A percentile compares a stretch with the other conserved stretches of the same genome.
These are phyloP conservation scores for Pseudocercospora eumusae DNA, from an alignment of 2,329 filamentous ascomycete genomes.

Conservation along the genomic window DNA sequence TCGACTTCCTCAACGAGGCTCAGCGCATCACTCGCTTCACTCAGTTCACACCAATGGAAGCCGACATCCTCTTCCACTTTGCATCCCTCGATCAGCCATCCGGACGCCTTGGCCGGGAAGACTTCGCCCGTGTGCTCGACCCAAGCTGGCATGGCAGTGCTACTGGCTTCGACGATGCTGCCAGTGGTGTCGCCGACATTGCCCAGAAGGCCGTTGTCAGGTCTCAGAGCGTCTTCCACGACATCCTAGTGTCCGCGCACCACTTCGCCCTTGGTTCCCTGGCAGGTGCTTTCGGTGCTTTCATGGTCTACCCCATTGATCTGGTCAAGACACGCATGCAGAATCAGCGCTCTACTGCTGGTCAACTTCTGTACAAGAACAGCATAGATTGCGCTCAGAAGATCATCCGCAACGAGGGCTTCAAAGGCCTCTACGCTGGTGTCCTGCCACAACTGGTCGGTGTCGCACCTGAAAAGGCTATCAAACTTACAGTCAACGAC, in stretches of 20 bases:
- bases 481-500: slow-evolving; percentile 98
- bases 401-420: slow-evolving; percentile 88
- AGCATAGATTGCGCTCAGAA: slow-evolving; percentile 93
- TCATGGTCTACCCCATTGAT: slow-evolving; percentile 99
- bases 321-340: slow-evolving; percentile 98
- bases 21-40: slow-evolving; percentile 90
- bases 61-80: slow-evolving; percentile 98
- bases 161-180: slow-evolving; percentile 48
- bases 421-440: slow-evolving; percentile 87
- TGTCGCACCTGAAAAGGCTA: slow-evolving; percentile 98
- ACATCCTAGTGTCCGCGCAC: slow-evolving; percentile 75
- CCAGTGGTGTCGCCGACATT: slow-evolving; percentile 50
- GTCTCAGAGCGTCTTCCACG: slow-evolving; percentile 60
- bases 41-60: slow-evolving; percentile 96
- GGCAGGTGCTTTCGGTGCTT: slow-evolving; percentile 94
- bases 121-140: slow-evolving; percentile 95
- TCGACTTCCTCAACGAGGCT: slow-evolving; percentile 93
- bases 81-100: slow-evolving; percentile 88
- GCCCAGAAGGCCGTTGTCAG: slow-evolving; percentile 57
- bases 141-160: slow-evolving; percentile 74
- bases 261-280: slow-evolving; percentile 88
- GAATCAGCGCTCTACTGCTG: slow-evolving; percentile 86
- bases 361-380: slow-evolving; percentile 92
- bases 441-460: slow-evolving; percentile 93
- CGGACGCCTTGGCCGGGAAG: slow-evolving; percentile 74